Percentiles rank a stretch among this genome's conserved stretches.
Conservation (phyloP, 371 early-diverging fungal genomes). For the Dichotomocladium elegans region DNA sequence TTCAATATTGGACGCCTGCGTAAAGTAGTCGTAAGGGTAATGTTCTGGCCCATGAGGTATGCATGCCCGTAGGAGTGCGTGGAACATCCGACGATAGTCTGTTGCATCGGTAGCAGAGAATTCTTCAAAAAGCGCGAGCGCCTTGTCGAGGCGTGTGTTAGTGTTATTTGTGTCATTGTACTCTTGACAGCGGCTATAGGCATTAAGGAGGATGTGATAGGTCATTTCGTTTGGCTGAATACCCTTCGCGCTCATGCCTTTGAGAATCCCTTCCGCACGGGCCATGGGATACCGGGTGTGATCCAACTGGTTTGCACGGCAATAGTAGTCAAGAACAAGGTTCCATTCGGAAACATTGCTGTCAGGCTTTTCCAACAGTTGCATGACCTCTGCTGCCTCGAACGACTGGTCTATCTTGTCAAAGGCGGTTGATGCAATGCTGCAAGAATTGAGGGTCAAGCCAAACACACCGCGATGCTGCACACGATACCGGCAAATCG, state of each 20-base stretch:
- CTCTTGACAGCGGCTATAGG: conserved; percentile 32
- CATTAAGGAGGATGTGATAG: conserved; percentile 23
- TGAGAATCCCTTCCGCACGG: conserved; percentile 23
- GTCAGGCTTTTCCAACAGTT: no score
- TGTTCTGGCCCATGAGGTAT: conserved; percentile 25
- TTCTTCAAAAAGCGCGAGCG: conserved; percentile 21
- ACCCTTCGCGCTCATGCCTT: conserved; percentile 24
- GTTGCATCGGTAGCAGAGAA: conserved; percentile 1
- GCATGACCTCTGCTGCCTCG: no score
- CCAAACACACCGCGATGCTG: no score
- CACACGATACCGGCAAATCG: no score
- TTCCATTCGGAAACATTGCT: conserved; percentile 29
- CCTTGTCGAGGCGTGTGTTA: conserved; percentile 33
- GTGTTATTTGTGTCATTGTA: conserved; percentile 2
- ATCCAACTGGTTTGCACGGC: conserved; percentile 32
- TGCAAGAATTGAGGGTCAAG: no score
- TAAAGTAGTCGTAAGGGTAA: conserved; percentile 36
- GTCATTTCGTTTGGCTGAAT: conserved; percentile 28
- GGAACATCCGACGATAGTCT: conserved; percentile 22
- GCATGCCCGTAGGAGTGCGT: conserved; percentile 35
- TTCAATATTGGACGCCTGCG: conserved; percentile 10
- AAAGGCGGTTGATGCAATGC: no score
- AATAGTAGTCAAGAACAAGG: conserved; percentile 27
- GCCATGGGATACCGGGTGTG: conserved; percentile 29
- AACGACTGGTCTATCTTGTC: no score